Base-by-base conservation (phyloP, 495 filamentous ascomycete genomes). In the Aspergillus panamensis region DNA sequence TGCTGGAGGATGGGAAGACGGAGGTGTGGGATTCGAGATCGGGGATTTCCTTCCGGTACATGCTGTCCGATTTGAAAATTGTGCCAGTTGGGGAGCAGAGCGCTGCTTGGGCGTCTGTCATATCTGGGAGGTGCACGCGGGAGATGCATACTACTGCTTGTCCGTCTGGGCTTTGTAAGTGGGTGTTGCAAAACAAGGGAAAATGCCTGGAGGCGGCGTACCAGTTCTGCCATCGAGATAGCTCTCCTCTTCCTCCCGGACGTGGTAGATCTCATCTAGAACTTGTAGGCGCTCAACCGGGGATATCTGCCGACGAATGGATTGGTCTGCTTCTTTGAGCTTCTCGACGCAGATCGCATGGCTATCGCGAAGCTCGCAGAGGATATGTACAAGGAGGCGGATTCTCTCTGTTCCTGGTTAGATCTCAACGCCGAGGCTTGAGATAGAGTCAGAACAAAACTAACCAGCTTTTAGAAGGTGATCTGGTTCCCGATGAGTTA, bases 401-500 rank as follows among this genome's bases (percentile, higher is more conserved):
- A 87, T 77, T 8, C 86, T 78, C 63, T 88, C 86, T 88, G 50
- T 1, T 35, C 3, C 5, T 20, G 14, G 13, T n/a, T 29, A 39
- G 35, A 39, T 39, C 10, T 39, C 14, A n/a, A 10, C 8, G 10
- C 35, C 12, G 31, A 30, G 20, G 20, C 29, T 14, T 20, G 13
- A 31, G 10, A 48, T 30, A 7, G 25, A 9, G 12, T 10, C 47
- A 31, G 12, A 6, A 30, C 3, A 14, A 0, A 7, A 3, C 66
- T 65, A 73, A 91, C 89, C 85, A 56, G 79, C 77, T 69, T 87
- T 93, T 58, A 78, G 79, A 37, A 90, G 69, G 69, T 96, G 90
- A 59, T 94, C 89, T 0, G 90, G 90, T 69, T 94, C 90, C 51
- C 82, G 84, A 63, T 92, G 89, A 21, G 79, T 77, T 20, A 82